phyloP scores from a whole-genome alignment of 202 grass and related monocot species.

The Carex arenaria region DNA sequence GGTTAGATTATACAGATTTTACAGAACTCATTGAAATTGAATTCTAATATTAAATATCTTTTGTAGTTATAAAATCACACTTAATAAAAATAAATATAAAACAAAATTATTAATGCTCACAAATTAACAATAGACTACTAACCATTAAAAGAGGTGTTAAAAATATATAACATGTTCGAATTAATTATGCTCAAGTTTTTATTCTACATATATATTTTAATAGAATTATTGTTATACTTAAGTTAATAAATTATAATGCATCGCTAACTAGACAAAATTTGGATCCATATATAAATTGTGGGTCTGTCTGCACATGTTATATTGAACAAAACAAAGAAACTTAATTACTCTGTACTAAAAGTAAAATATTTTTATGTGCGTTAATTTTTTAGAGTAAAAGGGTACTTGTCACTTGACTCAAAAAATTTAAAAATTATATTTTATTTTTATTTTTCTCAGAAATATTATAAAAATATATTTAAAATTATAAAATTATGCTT shows the following conservation, averaged over 20 bases:
- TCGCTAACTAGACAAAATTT: neutral
- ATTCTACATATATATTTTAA: neutral
- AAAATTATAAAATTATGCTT: too few relatives aligned
- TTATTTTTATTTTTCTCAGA: too few relatives aligned
- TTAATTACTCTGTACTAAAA: too few relatives aligned
- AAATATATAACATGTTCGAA: neutral
- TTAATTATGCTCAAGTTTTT: neutral
- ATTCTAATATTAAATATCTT: neutral
- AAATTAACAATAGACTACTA: neutral
- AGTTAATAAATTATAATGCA: neutral
- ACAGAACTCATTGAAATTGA: neutral
- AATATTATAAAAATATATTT: too few relatives aligned
- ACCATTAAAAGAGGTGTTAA: neutral
- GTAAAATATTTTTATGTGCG: too few relatives aligned
- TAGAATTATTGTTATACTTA: neutral
- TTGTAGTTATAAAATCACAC: neutral
- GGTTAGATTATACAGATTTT: neutral
- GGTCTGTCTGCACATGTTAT: neutral
- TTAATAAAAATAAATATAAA: neutral
- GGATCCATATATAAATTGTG: neutral
- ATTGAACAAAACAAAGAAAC: neutral
- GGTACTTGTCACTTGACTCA: too few relatives aligned
- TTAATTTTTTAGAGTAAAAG: too few relatives aligned
- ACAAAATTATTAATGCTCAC: neutral
- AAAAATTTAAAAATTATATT: too few relatives aligned